Percentiles rank a stretch among this genome's conserved stretches.
These are phyloP conservation scores for Paratinospora sagittata DNA, from an alignment of 164 flowering plant genomes.

Conservation along the genomic window DNA sequence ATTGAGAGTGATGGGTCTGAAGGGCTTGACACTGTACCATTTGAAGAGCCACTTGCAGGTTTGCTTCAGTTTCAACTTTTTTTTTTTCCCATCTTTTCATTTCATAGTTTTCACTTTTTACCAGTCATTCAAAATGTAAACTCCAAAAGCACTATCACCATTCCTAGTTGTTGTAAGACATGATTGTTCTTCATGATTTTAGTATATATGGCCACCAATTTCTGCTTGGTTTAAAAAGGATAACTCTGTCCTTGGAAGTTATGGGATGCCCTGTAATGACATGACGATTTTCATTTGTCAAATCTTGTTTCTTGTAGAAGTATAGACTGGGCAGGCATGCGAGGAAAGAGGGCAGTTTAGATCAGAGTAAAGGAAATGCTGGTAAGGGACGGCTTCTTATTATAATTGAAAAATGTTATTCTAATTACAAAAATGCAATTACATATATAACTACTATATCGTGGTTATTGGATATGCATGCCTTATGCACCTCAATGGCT, in stretches of 20 bases:
- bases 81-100: not conserved
- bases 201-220: not conserved
- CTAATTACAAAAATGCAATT: too few relatives aligned
- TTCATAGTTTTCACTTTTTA: not conserved
- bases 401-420: not conserved
- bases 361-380: constrained; percentile 35
- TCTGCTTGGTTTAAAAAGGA: not conserved
- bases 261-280: not conserved
- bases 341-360: constrained; percentile 33
- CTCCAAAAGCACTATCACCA: not conserved
- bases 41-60: constrained; percentile 95
- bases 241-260: not conserved
- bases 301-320: constrained; percentile 39
- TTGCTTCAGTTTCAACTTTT: not conserved
- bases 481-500: too few relatives aligned
- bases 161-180: too few relatives aligned
- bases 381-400: constrained; percentile 26
- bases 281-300: not conserved
- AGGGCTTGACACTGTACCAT: constrained; percentile 88
- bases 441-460: too few relatives aligned
- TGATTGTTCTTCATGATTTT: too few relatives aligned
- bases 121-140: not conserved
- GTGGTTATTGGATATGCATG: too few relatives aligned
- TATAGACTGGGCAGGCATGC: constrained; percentile 78
- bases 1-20: constrained; percentile 73